Percentiles rank a stretch among this genome's conserved stretches.
phyloP scores from a whole-genome alignment of 2,329 filamentous ascomycete genomes.

The Huntiella decipiens region DNA sequence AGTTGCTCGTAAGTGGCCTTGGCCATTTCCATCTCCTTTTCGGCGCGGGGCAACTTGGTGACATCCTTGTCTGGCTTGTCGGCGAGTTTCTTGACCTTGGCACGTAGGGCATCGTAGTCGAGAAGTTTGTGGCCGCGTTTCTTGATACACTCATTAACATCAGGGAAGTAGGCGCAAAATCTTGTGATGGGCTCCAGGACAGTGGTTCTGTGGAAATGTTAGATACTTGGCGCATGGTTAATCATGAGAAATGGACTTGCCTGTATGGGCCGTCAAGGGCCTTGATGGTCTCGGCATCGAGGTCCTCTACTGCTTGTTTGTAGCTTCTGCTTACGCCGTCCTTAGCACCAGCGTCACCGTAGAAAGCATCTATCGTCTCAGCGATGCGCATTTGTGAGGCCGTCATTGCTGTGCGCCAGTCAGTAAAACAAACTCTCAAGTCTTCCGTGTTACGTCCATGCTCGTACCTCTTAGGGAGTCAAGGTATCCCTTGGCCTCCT shows the following conservation, averaged over 20 bases:
- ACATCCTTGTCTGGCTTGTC: constrained; percentile 99
- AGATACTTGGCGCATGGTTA: constrained; percentile 4
- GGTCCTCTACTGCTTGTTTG: constrained; percentile 93
- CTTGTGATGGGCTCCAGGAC: constrained; percentile 88
- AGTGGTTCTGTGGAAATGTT: constrained; percentile 42
- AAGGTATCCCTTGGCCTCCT: constrained; percentile 94
- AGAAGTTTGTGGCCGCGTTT: constrained; percentile 97
- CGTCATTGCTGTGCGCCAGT: constrained; percentile 57
- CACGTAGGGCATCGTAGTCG: constrained; percentile 89
- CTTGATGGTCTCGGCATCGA: constrained; percentile 97
- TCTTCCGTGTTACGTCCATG: background rate
- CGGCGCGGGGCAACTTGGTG: constrained; percentile 83
- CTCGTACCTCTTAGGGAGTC: constrained; percentile 69
- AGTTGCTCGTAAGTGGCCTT: constrained; percentile 87
- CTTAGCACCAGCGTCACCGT: constrained; percentile 83
- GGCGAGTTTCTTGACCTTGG: constrained; percentile 88
- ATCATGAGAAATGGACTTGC: constrained; percentile 20
- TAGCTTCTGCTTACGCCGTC: constrained; percentile 94
- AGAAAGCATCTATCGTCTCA: constrained; percentile 98
- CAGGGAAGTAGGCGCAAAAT: constrained; percentile 96
- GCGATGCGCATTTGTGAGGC: constrained; percentile 98
- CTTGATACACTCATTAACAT: constrained; percentile 99
- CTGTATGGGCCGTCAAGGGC: constrained; percentile 90
- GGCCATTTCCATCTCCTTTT: constrained; percentile 92
- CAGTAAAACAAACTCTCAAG: background rate